Percentiles rank a stretch among this genome's conserved stretches.
Evolutionary conservation across 306 rosid species (phyloP).

Genomic region (Lagenaria siceraria): DNA sequence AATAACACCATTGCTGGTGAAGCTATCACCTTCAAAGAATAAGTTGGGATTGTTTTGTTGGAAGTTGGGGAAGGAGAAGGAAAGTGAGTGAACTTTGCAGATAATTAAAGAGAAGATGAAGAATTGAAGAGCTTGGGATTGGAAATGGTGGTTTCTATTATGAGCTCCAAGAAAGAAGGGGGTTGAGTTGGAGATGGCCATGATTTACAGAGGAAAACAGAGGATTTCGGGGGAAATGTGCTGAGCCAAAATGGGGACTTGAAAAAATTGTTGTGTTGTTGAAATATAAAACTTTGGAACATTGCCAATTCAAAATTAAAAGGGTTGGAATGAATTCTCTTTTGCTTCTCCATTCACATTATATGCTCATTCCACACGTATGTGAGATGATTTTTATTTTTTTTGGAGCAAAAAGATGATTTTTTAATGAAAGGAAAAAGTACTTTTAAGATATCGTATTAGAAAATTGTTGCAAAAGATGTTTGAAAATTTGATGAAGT

Average conservation of each 20-base stretch:
- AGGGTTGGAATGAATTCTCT: not conserved
- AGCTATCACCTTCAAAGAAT: constrained; percentile 38
- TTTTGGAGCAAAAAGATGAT: too few species aligned
- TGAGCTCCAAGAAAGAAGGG: not conserved
- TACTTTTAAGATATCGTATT: too few species aligned
- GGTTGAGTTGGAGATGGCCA: not conserved
- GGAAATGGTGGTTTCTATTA: not conserved
- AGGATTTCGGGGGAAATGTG: not conserved
- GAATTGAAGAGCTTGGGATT: not conserved
- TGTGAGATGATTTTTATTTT: too few species aligned
- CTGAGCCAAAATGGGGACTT: not conserved
- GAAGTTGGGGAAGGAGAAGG: constrained; percentile 38
- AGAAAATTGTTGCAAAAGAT: too few species aligned
- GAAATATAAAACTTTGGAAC: not conserved
- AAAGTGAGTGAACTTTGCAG: constrained; percentile 15
- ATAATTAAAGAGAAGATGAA: not conserved
- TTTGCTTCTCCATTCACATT: not conserved
- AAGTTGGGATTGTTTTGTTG: constrained; percentile 17
- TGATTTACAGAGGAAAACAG: not conserved
- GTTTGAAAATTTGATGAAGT: too few species aligned
- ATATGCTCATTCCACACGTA: constrained; percentile 1
- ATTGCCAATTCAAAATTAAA: not conserved
- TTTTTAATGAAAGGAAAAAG: too few species aligned
- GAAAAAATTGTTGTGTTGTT: not conserved
- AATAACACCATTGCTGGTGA: constrained; percentile 24